A percentile compares a stretch with the other conserved stretches of the same genome.
Conservation (phyloP, 352 stramenopile genomes). For the Thalassiosira mediterranea region DNA sequence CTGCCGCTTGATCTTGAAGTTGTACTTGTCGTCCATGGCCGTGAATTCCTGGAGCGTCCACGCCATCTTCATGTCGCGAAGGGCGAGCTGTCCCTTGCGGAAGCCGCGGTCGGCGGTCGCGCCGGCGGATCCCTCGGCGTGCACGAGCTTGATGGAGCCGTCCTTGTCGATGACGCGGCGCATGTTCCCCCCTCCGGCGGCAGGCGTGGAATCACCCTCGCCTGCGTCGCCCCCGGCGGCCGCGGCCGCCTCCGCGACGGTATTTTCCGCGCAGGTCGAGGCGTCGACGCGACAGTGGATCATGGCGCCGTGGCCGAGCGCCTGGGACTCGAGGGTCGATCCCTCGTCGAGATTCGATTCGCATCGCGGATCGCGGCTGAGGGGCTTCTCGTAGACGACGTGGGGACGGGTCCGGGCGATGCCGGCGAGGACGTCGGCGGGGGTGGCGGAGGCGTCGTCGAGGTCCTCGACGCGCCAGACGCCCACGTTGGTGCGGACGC, state of each 20-base stretch:
- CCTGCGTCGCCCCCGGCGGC: neutral
- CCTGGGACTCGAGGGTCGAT: constrained; percentile 17
- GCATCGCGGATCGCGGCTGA: constrained; percentile 48
- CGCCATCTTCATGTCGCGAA: constrained; percentile 98
- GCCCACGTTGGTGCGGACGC: constrained; percentile 55
- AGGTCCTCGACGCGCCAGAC: constrained; percentile 46
- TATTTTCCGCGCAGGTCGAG: constrained; percentile 50
- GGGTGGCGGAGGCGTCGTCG: constrained; percentile 17
- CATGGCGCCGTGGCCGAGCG: constrained; percentile 43
- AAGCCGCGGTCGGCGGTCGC: constrained; percentile 88
- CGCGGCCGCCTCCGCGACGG: neutral
- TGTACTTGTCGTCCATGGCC: constrained; percentile 95
- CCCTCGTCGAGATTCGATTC: constrained; percentile 29
- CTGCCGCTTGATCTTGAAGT: constrained; percentile 96
- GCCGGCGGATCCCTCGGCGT: constrained; percentile 53
- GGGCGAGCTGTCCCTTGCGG: constrained; percentile 92
- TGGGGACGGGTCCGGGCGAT: constrained; percentile 44
- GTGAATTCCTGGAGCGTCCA: constrained; percentile 98
- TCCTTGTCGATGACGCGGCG: constrained; percentile 82
- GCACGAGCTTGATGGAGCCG: constrained; percentile 70
- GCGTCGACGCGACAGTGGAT: constrained; percentile 53
- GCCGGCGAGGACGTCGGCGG: constrained; percentile 22
- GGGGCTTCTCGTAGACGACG: constrained; percentile 47
- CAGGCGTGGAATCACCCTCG: neutral
- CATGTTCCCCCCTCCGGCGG: constrained; percentile 39